Base-by-base conservation (phyloP, 2,329 filamentous ascomycete species). In the Claviceps pazoutovae region DNA sequence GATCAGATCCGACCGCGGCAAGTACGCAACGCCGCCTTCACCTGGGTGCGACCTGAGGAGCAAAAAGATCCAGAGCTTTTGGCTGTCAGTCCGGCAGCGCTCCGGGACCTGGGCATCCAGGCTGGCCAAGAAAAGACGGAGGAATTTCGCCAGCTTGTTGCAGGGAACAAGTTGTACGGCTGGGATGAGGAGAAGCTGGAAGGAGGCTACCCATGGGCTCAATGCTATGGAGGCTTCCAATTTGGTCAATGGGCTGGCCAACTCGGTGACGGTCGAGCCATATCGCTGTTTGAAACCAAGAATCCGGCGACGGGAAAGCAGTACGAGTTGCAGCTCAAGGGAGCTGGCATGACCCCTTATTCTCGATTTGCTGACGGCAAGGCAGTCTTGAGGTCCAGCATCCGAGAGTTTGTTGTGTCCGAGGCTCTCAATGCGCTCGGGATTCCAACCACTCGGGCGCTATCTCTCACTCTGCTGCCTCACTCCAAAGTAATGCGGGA, bases 321-420 rank as follows among this genome's bases (percentile, higher is more conserved):
- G 26, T 96, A 95, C 64, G 93, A 98, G 67, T 66, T 97, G 44
- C 93, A 97, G 67, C 74, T 98, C 55, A 98, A 98, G 67, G 93
- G 93, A 23, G 93, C 93, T 16, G 93, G 93, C 5, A 72, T 84
- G 61, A 98, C 93, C 4, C 93, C 93, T 0, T 98, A 98, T 70
- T 95, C 88, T 41, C 84, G 93, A 3, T 98, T 98, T 59, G 93
- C 93, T 23, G 93, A 98, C 65, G 93, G 93, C 34, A 91, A 93
- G 64, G 93, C 93, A 1, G 93, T 98, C 2, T 72, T 98, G 49
- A 75, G 93, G 55, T 95, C 88, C 30, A 95, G 88, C 62, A 95
- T 98, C 59, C 79, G 93, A 55, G 93, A 98, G 70, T 98, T 93
- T 59, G 73, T 98, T 44, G 90, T 95, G 19, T 94, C 86, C 48